These are phyloP conservation scores for Curvularia spicifera DNA, from an alignment of 2,329 filamentous ascomycete species.

Conservation along the genomic window DNA sequence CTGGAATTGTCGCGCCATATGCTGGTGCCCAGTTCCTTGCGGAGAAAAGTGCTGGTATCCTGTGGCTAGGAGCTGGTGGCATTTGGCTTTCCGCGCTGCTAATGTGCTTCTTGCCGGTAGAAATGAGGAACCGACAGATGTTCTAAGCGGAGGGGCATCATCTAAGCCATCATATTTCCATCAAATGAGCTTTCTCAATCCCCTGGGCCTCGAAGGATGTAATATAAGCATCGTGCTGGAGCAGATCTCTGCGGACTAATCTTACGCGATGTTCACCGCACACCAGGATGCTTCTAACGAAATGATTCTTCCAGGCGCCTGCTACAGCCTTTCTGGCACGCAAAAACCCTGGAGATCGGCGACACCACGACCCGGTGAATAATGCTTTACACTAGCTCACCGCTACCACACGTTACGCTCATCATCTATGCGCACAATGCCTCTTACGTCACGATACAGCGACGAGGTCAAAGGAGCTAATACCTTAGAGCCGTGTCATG, in stretches of 20 bases:
- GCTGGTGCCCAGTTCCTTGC: slow-evolving; percentile 35
- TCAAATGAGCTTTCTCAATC: background rate
- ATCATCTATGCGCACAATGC: background rate
- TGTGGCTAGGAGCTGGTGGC: slow-evolving; percentile 40
- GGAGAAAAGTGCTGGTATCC: slow-evolving; percentile 32
- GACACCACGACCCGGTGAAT: background rate
- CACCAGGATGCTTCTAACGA: background rate
- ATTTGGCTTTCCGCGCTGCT: slow-evolving; percentile 39
- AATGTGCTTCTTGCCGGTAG: slow-evolving; percentile 40
- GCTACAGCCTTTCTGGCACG: background rate
- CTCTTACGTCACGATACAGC: background rate
- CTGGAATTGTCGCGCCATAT: slow-evolving; percentile 39
- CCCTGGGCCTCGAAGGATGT: slow-evolving; percentile 8
- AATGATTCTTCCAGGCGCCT: background rate
- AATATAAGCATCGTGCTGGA: too few relatives aligned
- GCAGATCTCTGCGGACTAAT: background rate
- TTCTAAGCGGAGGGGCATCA: slow-evolving; percentile 19
- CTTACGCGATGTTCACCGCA: background rate
- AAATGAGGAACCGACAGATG: slow-evolving; percentile 43
- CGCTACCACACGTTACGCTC: background rate
- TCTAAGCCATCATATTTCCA: background rate
- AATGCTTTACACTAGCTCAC: background rate
- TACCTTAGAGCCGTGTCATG: background rate
- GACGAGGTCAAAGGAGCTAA: too few relatives aligned
- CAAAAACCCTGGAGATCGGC: background rate